Evolutionary conservation across 495 filamentous ascomycete genomes (phyloP), one percentile per base, ranked within the genome.

Genomic region (Penicillium angulare): DNA sequence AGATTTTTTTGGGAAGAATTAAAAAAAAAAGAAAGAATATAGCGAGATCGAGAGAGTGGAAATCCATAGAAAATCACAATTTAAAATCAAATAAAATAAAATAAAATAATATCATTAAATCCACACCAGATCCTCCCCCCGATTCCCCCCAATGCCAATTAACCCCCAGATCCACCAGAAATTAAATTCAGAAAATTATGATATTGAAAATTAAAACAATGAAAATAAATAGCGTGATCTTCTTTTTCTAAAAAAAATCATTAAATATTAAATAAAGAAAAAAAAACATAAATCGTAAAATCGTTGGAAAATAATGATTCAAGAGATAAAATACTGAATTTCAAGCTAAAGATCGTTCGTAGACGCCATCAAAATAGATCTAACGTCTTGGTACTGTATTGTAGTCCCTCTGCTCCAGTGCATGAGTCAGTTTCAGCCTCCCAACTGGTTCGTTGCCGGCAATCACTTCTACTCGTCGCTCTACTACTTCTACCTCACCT

Each of bases 341-440:
- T n/a, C n/a, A n/a, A n/a, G n/a, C n/a, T n/a, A n/a, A n/a, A n/a
- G n/a, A n/a, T n/a, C n/a, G n/a, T n/a, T n/a, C n/a, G n/a, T n/a
- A n/a, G n/a, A n/a, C n/a, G n/a, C n/a, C n/a, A n/a, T n/a, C 26
- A 29, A 29, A 29, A 29, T 5, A 29, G 12, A 29, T 5, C 5
- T 29, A 29, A 15, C 7, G 20, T 17, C 15, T 9, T 20, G 34
- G 34, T 38, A n/a, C 34, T 13, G 20, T 38, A 38, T 20, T 38
- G 34, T 38, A n/a, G n/a, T n/a, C n/a, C n/a, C n/a, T 38, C 9
- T 20, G 16, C n/a, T 38, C 41, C 35, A 7, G 33, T 21, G 34
- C 33, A 29, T 32, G 22, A 42, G 39, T 47, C 41, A 56, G 61
- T 59, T 59, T 64, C 61, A 64, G 61, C 52, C 58, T 61, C 61